A percentile compares a stretch with the other conserved stretches of the same genome.
These are phyloP conservation scores for Saturnispora quitensis DNA, from an alignment of 805 yeast species.

Conservation along the genomic window DNA sequence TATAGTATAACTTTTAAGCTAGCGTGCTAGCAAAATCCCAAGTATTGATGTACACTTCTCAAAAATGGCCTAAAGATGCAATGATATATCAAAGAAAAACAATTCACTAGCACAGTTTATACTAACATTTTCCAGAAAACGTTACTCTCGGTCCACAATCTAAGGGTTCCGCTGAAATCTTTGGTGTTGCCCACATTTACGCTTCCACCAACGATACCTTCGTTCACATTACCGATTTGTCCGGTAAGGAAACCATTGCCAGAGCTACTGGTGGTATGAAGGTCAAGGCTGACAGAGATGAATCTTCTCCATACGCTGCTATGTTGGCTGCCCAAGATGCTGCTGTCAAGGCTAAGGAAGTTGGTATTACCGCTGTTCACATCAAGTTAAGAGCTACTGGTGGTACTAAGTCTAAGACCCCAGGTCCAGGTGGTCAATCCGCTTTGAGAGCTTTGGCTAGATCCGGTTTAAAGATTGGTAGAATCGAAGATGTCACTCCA, in stretches of 20 bases:
- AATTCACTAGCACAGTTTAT: not conserved
- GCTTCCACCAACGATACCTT: conserved; percentile 99
- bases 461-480: conserved; percentile 99
- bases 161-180: conserved; percentile 97
- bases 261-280: conserved; percentile 99
- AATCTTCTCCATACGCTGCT: conserved; percentile 99
- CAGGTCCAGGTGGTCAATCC: conserved; percentile 99
- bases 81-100: not conserved
- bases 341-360: conserved; percentile 98
- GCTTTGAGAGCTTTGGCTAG: conserved; percentile 99
- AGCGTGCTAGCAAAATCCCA: too few species aligned
- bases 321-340: conserved; percentile 99
- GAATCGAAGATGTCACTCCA: conserved; percentile 99
- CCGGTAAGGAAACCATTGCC: conserved; percentile 99
- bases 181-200: conserved; percentile 99
- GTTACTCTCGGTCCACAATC: conserved; percentile 75
- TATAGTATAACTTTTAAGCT: too few species aligned
- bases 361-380: conserved; percentile 99
- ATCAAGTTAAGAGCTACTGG: conserved; percentile 99
- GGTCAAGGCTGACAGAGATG: conserved; percentile 99
- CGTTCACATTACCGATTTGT: conserved; percentile 98
- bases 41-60: too few species aligned
- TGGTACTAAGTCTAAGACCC: conserved; percentile 99
- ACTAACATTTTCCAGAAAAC: conserved; percentile 35
- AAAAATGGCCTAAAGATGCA: not conserved